Percentiles rank a stretch among this genome's conserved stretches.
These are phyloP conservation scores for Cadophora sp. DNA, from an alignment of 2,329 filamentous ascomycete species.

Conservation along the genomic window DNA sequence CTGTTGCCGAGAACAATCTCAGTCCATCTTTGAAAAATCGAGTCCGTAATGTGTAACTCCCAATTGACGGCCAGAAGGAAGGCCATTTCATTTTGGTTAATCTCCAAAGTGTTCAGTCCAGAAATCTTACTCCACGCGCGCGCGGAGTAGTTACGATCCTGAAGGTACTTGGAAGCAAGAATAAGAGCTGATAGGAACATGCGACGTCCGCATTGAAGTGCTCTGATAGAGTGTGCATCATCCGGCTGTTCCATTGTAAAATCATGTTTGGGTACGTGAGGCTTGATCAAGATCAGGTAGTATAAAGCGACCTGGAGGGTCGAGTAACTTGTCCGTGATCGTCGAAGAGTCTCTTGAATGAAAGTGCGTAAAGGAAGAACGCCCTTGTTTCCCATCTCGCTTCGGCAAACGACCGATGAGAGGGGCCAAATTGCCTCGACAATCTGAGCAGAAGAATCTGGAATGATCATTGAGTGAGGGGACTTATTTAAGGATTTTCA, in stretches of 20 bases:
- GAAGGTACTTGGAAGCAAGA: conserved; percentile 95
- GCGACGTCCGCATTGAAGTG: conserved; percentile 91
- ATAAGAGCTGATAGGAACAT: conserved; percentile 98
- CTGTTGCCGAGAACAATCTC: conserved; percentile 89
- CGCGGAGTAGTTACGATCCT: conserved; percentile 97
- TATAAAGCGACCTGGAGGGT: conserved; percentile 96
- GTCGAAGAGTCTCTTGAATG: conserved; percentile 94
- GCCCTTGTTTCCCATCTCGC: conserved; percentile 74
- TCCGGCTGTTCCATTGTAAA: conserved; percentile 86
- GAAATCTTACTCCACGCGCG: conserved; percentile 99
- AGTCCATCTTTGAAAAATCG: conserved; percentile 90
- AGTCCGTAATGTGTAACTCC: conserved; percentile 92
- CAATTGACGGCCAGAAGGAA: conserved; percentile 91
- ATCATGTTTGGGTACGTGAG: conserved; percentile 82
- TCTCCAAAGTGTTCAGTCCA: conserved; percentile 89
- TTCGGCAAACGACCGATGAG: conserved; percentile 79
- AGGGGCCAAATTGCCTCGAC: conserved; percentile 97
- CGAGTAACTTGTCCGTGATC: conserved; percentile 96
- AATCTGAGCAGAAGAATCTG: conserved; percentile 97
- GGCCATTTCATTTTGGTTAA: conserved; percentile 95
- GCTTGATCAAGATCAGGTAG: conserved; percentile 93
- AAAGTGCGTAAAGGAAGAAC: conserved; percentile 92
- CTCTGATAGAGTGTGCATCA: conserved; percentile 74
- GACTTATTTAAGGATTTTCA: conserved; percentile 41
- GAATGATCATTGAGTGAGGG: conserved; percentile 45